A percentile compares a stretch with the other conserved stretches of the same genome.
These are phyloP conservation scores for Dryas drummondii DNA, from an alignment of 306 rosid species.

Conservation along the genomic window DNA sequence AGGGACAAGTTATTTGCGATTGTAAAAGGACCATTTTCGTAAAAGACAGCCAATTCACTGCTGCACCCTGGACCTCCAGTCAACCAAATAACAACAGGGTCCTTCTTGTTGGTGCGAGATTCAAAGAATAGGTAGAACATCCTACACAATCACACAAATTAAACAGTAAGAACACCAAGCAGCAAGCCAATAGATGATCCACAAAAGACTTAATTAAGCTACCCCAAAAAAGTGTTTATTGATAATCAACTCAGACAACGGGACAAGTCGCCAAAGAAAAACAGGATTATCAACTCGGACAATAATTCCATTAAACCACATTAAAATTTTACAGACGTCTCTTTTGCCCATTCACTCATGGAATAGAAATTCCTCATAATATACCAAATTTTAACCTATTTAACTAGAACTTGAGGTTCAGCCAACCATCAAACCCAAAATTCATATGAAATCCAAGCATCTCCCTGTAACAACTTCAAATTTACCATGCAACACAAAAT, in stretches of 20 bases:
- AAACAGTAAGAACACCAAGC: conserved; percentile 18
- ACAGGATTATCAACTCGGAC: too few species aligned
- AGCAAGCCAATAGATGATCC: background rate
- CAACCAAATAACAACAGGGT: conserved; percentile 95
- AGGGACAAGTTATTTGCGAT: conserved; percentile 85
- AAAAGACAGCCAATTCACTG: conserved; percentile 94
- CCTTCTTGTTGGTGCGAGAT: conserved; percentile 72
- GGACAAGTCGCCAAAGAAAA: too few species aligned
- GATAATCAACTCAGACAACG: too few species aligned
- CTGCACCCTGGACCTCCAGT: conserved; percentile 99
- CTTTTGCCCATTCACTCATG: too few species aligned
- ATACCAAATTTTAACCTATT: background rate
- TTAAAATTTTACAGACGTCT: too few species aligned
- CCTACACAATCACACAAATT: conserved; percentile 42
- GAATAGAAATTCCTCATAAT: background rate
- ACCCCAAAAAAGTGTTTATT: too few species aligned
- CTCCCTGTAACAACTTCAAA: background rate
- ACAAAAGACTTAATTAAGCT: too few species aligned
- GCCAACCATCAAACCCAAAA: background rate
- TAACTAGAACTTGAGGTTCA: background rate
- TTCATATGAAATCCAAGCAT: background rate
- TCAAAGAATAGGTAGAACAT: conserved; percentile 94
- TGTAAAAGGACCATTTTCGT: conserved; percentile 89
- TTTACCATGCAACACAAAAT: background rate
- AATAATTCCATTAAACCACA: background rate